Conservation (phyloP, 805 yeast genomes). For the Suhomyces pyralidae region DNA sequence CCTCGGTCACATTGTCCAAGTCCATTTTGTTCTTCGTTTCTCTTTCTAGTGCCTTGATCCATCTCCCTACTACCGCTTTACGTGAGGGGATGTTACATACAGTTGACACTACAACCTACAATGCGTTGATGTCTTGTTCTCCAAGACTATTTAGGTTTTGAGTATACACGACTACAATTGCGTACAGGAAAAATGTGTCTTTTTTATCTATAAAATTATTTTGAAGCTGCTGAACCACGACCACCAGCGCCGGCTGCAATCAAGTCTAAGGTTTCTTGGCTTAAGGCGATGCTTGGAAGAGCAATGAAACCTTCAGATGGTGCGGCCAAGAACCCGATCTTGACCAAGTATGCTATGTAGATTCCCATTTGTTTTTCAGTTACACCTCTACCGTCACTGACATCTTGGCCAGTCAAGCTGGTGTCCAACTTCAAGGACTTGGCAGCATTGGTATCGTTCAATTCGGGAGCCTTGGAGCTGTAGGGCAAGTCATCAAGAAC, state of each 20-base stretch:
- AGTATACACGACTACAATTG: background rate
- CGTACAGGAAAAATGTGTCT: background rate
- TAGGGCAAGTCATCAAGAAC: constrained; percentile 90
- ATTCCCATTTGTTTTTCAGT: constrained; percentile 61
- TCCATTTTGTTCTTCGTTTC: background rate
- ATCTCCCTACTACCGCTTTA: background rate
- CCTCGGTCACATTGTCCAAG: background rate
- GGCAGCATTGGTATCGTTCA: constrained; percentile 84
- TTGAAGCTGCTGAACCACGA: constrained; percentile 60
- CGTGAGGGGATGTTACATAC: background rate
- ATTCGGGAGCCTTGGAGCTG: constrained; percentile 90
- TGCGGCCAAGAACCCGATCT: constrained; percentile 72
- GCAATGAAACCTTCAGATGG: constrained; percentile 47
- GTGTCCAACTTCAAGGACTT: constrained; percentile 61
- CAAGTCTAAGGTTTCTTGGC: constrained; percentile 52
- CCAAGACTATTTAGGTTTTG: background rate
- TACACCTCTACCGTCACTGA: constrained; percentile 73
- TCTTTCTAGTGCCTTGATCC: background rate
- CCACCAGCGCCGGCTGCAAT: constrained; percentile 69
- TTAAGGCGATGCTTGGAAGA: constrained; percentile 58
- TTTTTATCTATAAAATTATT: background rate
- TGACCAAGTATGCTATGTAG: constrained; percentile 76
- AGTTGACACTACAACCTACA: background rate
- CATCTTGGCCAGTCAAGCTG: constrained; percentile 62
- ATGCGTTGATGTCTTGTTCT: background rate